Conservation (phyloP, 148 eudicot species). For the Vaccinium vitisidaea region DNA sequence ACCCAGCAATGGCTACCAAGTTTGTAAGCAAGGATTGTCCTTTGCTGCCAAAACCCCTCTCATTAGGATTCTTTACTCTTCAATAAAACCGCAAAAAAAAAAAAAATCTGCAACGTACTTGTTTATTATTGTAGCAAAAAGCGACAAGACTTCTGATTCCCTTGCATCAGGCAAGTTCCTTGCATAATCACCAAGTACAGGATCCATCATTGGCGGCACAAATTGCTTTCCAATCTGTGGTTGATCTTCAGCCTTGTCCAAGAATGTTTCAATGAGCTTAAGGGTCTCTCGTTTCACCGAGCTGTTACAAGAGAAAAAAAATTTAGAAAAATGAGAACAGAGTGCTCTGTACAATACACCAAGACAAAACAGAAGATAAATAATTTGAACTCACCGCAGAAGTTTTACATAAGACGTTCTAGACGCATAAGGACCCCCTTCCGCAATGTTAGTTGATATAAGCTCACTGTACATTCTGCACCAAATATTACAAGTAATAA, state of each 20-base stretch:
- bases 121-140: constrained; percentile 94
- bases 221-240: constrained; percentile 93
- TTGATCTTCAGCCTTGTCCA: constrained; percentile 98
- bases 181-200: constrained; percentile 95
- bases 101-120: constrained; percentile 43
- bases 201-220: constrained; percentile 99
- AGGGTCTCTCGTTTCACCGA: constrained; percentile 96
- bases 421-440: constrained; percentile 88
- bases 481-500: constrained; percentile 14
- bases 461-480: constrained; percentile 99
- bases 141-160: constrained; percentile 97
- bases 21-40: neutral
- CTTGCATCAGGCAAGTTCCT: constrained; percentile 98
- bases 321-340: constrained; percentile 8
- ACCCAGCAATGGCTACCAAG: neutral
- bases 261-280: constrained; percentile 93
- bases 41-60: neutral
- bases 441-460: constrained; percentile 80
- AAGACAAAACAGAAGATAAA: neutral
- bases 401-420: constrained; percentile 88
- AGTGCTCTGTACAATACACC: neutral
- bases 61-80: neutral
- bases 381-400: constrained; percentile 53
- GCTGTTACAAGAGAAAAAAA: constrained; percentile 41
- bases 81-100: neutral